Conservation (phyloP, 208 protist genomes). For the Leishmania turanica region DNA sequence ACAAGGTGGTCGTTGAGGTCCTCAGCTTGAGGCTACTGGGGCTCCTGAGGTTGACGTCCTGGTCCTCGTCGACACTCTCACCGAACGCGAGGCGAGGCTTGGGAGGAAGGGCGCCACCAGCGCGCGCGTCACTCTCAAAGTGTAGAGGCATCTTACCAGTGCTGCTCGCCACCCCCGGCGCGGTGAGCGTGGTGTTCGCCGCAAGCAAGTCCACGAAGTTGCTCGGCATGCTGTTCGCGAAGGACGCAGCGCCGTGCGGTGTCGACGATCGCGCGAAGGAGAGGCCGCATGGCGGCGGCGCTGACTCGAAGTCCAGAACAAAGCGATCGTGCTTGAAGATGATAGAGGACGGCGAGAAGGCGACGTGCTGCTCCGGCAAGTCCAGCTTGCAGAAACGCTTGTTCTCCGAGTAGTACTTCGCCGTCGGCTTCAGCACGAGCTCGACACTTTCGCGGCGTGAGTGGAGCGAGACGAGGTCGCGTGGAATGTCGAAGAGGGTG, state of each 20-base stretch:
- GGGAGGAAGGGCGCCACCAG: background rate
- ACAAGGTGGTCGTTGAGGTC: background rate
- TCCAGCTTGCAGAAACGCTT: slow-evolving; percentile 45
- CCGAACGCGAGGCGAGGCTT: slow-evolving; percentile 12
- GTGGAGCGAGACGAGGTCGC: slow-evolving; percentile 50
- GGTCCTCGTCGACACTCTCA: slow-evolving; percentile 16
- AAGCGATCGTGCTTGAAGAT: slow-evolving; percentile 46
- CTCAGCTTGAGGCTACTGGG: slow-evolving; percentile 6
- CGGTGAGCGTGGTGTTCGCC: background rate
- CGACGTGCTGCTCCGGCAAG: slow-evolving; percentile 42
- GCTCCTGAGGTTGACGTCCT: slow-evolving; percentile 21
- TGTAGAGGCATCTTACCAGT: slow-evolving; percentile 18
- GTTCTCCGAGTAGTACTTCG: slow-evolving; percentile 63
- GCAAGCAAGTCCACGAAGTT: slow-evolving; percentile 8
- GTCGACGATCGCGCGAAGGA: slow-evolving; percentile 7
- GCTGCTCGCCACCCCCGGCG: slow-evolving; percentile 17
- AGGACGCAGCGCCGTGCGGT: slow-evolving; percentile 20
- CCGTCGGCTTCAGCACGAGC: slow-evolving; percentile 51
- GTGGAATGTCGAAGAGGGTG: slow-evolving; percentile 64
- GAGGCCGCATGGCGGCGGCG: slow-evolving; percentile 11
- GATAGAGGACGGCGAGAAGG: slow-evolving; percentile 51
- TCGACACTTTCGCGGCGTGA: slow-evolving; percentile 42
- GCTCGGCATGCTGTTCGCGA: slow-evolving; percentile 15
- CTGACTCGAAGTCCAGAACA: slow-evolving; percentile 55
- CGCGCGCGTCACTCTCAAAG: slow-evolving; percentile 11